Evolutionary conservation across 768 basidiomycete genomes (phyloP).

Genomic region (Panaeolus cyanescens): DNA sequence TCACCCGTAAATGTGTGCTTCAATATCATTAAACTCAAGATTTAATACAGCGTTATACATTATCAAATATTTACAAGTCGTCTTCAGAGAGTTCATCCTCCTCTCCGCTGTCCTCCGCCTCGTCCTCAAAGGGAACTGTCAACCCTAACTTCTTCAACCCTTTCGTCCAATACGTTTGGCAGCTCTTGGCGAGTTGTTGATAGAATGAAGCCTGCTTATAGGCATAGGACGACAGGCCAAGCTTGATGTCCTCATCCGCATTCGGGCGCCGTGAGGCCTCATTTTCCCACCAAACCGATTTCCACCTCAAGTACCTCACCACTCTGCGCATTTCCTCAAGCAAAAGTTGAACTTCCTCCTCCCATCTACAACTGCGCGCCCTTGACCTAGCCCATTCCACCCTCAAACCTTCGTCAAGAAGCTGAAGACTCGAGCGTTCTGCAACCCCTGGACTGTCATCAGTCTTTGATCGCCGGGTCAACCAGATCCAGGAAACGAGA

Average conservation of each 20-base stretch:
- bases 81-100: too few species aligned
- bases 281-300: slow-evolving; percentile 5
- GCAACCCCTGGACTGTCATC: not conserved
- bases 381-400: slow-evolving; percentile 9
- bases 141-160: not conserved
- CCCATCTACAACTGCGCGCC: slow-evolving; percentile 4
- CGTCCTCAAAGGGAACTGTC: not conserved
- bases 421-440: not conserved
- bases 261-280: not conserved
- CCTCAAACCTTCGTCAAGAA: slow-evolving; percentile 12
- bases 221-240: not conserved
- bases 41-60: too few species aligned
- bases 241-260: not conserved
- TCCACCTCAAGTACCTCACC: slow-evolving; percentile 7
- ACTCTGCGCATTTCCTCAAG: slow-evolving; percentile 10
- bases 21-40: too few species aligned
- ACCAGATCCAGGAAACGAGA: slow-evolving; percentile 27
- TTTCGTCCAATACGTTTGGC: not conserved
- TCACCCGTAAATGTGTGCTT: too few species aligned
- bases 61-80: too few species aligned
- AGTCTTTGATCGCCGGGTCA: not conserved
- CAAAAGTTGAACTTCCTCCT: slow-evolving; percentile 11
- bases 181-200: not conserved
- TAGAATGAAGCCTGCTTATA: not conserved
- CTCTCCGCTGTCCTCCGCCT: too few species aligned